Conservation (phyloP, 1,139 yeast genomes). For the Taphrina deformans region DNA sequence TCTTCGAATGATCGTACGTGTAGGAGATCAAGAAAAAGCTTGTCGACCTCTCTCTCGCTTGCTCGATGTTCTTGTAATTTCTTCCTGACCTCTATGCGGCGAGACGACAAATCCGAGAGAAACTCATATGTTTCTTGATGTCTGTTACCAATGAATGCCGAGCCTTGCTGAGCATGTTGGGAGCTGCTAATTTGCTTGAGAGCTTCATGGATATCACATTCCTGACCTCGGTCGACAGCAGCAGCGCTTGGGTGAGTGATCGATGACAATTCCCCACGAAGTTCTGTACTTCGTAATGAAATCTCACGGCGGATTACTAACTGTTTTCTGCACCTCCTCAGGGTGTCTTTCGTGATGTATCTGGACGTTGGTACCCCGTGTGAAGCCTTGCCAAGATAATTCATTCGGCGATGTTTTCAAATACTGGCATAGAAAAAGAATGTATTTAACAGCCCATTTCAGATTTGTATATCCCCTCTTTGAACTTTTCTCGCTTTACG, state of each 20-base stretch:
- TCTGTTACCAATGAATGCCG: background rate
- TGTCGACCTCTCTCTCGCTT: conserved; percentile 1
- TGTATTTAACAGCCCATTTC: too few relatives aligned
- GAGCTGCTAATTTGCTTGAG: background rate
- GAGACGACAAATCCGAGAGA: background rate
- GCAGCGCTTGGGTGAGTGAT: background rate
- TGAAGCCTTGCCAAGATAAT: background rate
- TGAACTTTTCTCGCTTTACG: too few relatives aligned
- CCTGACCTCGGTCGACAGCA: background rate
- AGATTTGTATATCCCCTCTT: too few relatives aligned
- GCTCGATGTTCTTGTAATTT: background rate
- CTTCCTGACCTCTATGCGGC: background rate
- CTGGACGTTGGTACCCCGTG: too few relatives aligned
- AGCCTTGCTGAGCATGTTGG: background rate
- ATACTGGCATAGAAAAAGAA: too few relatives aligned
- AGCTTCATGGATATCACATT: background rate
- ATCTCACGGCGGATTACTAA: background rate
- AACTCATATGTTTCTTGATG: background rate
- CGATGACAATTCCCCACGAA: background rate
- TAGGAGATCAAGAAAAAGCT: background rate
- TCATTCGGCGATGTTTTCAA: too few relatives aligned
- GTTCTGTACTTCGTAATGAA: background rate
- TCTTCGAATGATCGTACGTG: background rate
- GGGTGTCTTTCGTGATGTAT: background rate
- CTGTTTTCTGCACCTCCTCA: background rate